Percentiles rank a stretch among this genome's conserved stretches.
phyloP scores from a whole-genome alignment of 805 yeast genomes.

The Starmera pachycereana region DNA sequence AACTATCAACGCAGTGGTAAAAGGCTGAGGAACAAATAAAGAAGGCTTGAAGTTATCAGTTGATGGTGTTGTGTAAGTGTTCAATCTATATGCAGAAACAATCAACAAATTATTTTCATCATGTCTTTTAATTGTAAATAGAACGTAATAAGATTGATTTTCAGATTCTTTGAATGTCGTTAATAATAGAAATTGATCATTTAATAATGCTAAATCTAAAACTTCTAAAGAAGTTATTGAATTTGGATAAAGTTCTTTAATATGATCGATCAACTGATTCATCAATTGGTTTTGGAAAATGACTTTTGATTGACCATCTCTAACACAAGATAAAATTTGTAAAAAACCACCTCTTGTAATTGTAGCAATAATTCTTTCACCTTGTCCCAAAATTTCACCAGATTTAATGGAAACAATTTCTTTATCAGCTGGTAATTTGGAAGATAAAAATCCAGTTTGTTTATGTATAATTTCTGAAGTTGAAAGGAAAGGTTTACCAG shows the following conservation, averaged over 20 bases:
- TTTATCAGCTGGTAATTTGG: conserved; percentile 18
- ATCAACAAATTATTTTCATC: conserved; percentile 37
- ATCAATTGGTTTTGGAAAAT: conserved; percentile 26
- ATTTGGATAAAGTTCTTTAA: conserved; percentile 40
- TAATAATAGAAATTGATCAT: conserved; percentile 37
- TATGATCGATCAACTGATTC: conserved; percentile 26
- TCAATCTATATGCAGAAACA: conserved; percentile 57
- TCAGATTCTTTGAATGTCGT: conserved; percentile 30
- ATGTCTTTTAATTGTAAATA: conserved; percentile 44
- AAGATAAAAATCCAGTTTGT: conserved; percentile 26
- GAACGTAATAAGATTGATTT: conserved; percentile 29
- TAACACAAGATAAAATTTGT: conserved; percentile 37
- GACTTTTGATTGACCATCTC: conserved; percentile 31
- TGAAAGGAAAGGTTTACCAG: conserved; percentile 45
- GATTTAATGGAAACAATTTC: conserved; percentile 49
- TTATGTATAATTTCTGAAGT: conserved; percentile 15
- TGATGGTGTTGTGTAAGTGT: conserved; percentile 29
- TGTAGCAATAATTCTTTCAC: conserved; percentile 32
- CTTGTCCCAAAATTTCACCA: conserved; percentile 42
- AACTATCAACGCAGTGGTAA: conserved; percentile 48
- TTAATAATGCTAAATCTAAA: conserved; percentile 51
- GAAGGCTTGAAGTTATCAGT: conserved; percentile 28
- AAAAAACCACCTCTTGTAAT: conserved; percentile 35
- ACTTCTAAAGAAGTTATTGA: conserved; percentile 40
- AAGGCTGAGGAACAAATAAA: conserved; percentile 48